phyloP scores from a whole-genome alignment of 345 rosid species.

The Cardiospermum halicacabum region DNA sequence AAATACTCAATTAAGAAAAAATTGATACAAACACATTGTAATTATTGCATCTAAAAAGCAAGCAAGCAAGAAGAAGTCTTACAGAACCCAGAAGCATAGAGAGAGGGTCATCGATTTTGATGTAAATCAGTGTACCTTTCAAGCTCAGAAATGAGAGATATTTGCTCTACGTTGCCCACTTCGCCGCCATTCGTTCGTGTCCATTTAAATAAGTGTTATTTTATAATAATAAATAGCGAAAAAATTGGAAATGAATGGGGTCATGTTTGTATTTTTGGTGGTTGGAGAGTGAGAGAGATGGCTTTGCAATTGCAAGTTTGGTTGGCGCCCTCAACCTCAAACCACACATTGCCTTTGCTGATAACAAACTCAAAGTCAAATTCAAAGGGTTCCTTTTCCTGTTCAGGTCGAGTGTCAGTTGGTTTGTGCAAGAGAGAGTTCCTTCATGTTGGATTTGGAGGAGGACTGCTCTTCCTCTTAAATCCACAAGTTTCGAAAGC shows the following conservation, averaged over 20 bases:
- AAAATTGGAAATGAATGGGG: no score
- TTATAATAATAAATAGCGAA: no score
- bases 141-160: neutral
- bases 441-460: conserved; percentile 43
- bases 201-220: no score
- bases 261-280: no score
- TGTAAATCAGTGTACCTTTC: neutral
- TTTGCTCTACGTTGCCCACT: neutral
- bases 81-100: conserved; percentile 10
- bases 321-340: conserved; percentile 12
- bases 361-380: conserved; percentile 12
- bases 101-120: neutral
- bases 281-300: neutral
- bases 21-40: neutral
- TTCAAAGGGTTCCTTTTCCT: conserved; percentile 12
- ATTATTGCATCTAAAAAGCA: no score
- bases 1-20: neutral
- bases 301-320: neutral
- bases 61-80: neutral
- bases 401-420: conserved; percentile 1
- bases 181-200: neutral
- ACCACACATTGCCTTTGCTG: conserved; percentile 24
- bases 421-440: conserved; percentile 46
- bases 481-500: conserved; percentile 25
- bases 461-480: conserved; percentile 42